Evolutionary conservation across 2,329 filamentous ascomycete species (phyloP).

Genomic region (Ceratocystis lukuohia): DNA sequence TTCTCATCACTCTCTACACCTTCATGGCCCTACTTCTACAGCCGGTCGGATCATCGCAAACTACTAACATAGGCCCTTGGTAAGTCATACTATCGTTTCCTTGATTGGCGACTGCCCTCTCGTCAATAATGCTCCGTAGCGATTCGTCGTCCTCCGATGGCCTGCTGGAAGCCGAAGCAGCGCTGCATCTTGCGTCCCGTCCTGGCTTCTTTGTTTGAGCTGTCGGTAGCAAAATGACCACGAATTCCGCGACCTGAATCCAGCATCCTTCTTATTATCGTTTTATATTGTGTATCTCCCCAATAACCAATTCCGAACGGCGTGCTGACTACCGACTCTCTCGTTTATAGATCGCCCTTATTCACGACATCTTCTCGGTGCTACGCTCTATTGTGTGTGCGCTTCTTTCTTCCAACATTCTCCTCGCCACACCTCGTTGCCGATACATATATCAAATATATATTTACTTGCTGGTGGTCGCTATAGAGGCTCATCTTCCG

Average conservation of each 20-base stretch:
- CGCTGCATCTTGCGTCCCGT: background rate
- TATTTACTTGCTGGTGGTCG: background rate
- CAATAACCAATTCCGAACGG: background rate
- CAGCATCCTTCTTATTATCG: background rate
- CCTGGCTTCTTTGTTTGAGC: background rate
- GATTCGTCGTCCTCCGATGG: conserved; percentile 1
- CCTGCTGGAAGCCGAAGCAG: conserved; percentile 3
- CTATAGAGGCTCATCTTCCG: background rate
- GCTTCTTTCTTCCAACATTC: background rate
- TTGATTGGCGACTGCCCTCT: background rate
- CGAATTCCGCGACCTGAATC: background rate
- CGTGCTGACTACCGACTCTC: background rate
- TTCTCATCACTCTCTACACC: conserved; percentile 11
- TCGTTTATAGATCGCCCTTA: background rate
- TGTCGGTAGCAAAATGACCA: background rate
- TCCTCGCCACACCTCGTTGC: conserved; percentile 1
- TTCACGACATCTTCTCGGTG: conserved; percentile 5
- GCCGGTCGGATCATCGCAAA: conserved; percentile 13
- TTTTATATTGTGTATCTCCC: background rate
- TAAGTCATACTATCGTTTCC: conserved; percentile 4
- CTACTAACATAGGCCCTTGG: conserved; percentile 8
- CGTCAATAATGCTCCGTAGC: background rate
- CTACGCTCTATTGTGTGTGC: background rate
- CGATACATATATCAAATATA: conserved; percentile 11
- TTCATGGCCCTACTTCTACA: conserved; percentile 7